Evolutionary conservation across 2,329 filamentous ascomycete genomes (phyloP), one percentile per base, ranked within the genome.

Genomic region (Tolypocladium pustulatum): DNA sequence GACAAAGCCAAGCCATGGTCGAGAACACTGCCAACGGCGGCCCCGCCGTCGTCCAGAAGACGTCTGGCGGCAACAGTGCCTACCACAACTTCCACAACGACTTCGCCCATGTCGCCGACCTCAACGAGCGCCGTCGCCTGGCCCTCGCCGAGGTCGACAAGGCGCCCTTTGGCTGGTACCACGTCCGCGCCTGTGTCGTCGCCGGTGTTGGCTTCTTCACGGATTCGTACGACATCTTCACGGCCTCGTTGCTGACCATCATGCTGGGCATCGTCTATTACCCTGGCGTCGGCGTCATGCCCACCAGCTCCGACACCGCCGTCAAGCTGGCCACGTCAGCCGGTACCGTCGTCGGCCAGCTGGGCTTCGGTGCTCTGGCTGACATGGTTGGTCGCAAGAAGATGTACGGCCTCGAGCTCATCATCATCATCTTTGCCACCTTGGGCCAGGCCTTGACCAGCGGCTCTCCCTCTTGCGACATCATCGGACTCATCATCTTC

Each of bases 121-220:
- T 88, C 61, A 90, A 91, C 64, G 89, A 93, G 78, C 86, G 89
- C 58, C 82, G 90, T 64, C 83, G 89, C 62, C 83, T 90, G 37
- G 90, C 90, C 49, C 86, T 94, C 57, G 88, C 88, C 41, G 87
- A 92, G 73, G 87, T 93, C 65, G 89, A 93, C 76, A 87, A 87
- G 75, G 89, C 88, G 12, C 86, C 86, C 4, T 92, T 93, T 61
- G 87, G 89, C 67, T 93, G 89, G 89, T 90, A 91, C 70, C 90
- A 94, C 68, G 83, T 92, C 60, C 83, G 89, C 46, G 87, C 89
- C 59, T 82, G 89, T 57, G 75, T 89, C 10, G 89, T 93, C 30
- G 89, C 89, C 36, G 90, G 90, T 66, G 87, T 93, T 61, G 90
- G 90, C 65, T 94, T 95, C 83, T 94, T 94, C 74, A 93, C 90